A percentile compares a stretch with the other conserved stretches of the same genome.
These are phyloP conservation scores for Fusarium liriodendri DNA, from an alignment of 2,329 filamentous ascomycete species.

Conservation along the genomic window DNA sequence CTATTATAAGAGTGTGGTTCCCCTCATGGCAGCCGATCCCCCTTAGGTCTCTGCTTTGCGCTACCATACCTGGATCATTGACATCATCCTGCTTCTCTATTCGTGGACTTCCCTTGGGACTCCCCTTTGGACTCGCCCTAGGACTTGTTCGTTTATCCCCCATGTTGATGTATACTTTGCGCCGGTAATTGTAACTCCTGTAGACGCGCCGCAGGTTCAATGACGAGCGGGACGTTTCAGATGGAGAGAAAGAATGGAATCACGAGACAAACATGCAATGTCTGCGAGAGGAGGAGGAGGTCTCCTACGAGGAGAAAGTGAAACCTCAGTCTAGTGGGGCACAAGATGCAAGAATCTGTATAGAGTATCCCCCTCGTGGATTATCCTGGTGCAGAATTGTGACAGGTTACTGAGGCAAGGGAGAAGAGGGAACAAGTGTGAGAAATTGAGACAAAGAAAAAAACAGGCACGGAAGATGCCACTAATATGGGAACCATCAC, in stretches of 20 bases:
- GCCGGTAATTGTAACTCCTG: not conserved
- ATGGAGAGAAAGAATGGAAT: not conserved
- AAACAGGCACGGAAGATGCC: not conserved
- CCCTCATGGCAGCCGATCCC: not conserved
- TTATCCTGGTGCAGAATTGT: conserved; percentile 10
- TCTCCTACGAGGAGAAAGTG: not conserved
- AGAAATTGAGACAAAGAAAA: not conserved
- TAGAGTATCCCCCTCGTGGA: not conserved
- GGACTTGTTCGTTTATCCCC: conserved; percentile 12
- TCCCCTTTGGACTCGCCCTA: conserved; percentile 6
- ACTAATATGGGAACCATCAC: not conserved
- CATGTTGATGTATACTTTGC: not conserved
- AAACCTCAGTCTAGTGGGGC: not conserved
- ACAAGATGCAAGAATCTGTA: not conserved
- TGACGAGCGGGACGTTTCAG: not conserved
- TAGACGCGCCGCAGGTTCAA: not conserved
- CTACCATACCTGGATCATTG: conserved; percentile 24
- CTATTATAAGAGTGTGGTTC: not conserved
- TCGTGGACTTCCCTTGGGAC: conserved; percentile 5
- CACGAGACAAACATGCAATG: not conserved
- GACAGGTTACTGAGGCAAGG: conserved; percentile 18
- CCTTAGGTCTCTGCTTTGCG: not conserved
- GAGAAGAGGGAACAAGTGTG: conserved; percentile 12
- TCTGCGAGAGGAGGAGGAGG: not conserved
- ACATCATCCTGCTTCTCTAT: not conserved